These are phyloP conservation scores for Protea cynaroides DNA, from an alignment of 164 flowering plant species.

Conservation along the genomic window DNA sequence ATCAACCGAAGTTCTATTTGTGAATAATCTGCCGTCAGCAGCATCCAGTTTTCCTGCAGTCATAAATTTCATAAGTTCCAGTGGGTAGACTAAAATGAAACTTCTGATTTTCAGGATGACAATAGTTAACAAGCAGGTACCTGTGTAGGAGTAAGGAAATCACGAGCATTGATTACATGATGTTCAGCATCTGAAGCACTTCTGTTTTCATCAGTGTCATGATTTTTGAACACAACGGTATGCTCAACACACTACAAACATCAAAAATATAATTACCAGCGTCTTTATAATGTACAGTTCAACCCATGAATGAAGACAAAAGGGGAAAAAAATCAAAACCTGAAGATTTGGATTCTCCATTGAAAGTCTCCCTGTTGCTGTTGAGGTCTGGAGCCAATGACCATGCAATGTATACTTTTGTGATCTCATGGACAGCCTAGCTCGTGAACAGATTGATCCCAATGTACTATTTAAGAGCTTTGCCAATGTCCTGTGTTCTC, in stretches of 20 bases:
- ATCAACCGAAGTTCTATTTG: conserved; percentile 93
- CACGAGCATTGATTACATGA: conserved; percentile 74
- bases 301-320: too few relatives aligned
- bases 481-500: conserved; percentile 83
- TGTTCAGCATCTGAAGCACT: conserved; percentile 23
- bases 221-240: conserved; percentile 55
- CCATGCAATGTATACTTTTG: conserved; percentile 83
- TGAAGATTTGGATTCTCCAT: conserved; percentile 99
- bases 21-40: conserved; percentile 91
- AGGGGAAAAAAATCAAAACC: conserved; percentile 38
- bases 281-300: too few relatives aligned
- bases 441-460: conserved; percentile 82
- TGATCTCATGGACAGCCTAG: conserved; percentile 58
- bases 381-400: conserved; percentile 99
- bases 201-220: conserved; percentile 21
- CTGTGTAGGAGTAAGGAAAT: conserved; percentile 80
- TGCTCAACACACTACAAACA: conserved; percentile 78
- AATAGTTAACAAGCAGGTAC: conserved; percentile 25
- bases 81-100: conserved; percentile 1
- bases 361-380: conserved; percentile 94
- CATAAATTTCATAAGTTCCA: conserved; percentile 1
- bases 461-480: conserved; percentile 89
- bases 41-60: conserved; percentile 81
- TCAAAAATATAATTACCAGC: too few relatives aligned
- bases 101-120: neutral